phyloP scores from a whole-genome alignment of 208 protist species.

The Leptomonas seymouri region DNA sequence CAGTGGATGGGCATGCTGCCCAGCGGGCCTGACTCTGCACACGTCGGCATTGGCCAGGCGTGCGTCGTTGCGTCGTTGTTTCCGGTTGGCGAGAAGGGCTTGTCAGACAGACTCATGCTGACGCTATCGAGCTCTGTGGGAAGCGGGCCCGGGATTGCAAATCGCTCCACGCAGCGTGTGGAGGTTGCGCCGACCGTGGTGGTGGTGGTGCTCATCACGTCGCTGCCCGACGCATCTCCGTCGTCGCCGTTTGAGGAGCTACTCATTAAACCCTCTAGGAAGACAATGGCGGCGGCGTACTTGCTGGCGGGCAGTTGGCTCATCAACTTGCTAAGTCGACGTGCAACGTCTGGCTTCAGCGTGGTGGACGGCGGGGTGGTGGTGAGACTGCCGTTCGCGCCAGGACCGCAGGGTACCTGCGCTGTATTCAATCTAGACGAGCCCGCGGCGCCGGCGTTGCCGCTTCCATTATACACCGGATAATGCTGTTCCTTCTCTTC shows the following conservation, averaged over 20 bases:
- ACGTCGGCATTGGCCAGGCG: slow-evolving; percentile 9
- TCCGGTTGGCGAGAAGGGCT: slow-evolving; percentile 5
- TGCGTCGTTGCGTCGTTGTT: not conserved
- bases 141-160: not conserved
- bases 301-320: slow-evolving; percentile 52
- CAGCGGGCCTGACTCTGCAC: slow-evolving; percentile 10
- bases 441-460: not conserved
- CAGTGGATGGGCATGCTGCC: slow-evolving; percentile 3
- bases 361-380: slow-evolving; percentile 14
- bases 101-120: slow-evolving; percentile 2
- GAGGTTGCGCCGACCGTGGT: slow-evolving; percentile 21
- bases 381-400: not conserved
- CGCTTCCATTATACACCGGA: not conserved
- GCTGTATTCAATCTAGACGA: not conserved
- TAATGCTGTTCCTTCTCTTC: not conserved
- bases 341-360: slow-evolving; percentile 21
- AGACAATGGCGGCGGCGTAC: slow-evolving; percentile 57
- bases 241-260: slow-evolving; percentile 16
- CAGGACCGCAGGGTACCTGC: not conserved
- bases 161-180: slow-evolving; percentile 4
- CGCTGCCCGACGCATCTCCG: slow-evolving; percentile 10
- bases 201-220: slow-evolving; percentile 24
- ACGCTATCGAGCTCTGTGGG: not conserved
- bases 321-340: slow-evolving; percentile 42
- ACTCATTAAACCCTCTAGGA: slow-evolving; percentile 62